Conservation (phyloP, 768 basidiomycete species). For the Pilatotrama ljubarskyi region DNA sequence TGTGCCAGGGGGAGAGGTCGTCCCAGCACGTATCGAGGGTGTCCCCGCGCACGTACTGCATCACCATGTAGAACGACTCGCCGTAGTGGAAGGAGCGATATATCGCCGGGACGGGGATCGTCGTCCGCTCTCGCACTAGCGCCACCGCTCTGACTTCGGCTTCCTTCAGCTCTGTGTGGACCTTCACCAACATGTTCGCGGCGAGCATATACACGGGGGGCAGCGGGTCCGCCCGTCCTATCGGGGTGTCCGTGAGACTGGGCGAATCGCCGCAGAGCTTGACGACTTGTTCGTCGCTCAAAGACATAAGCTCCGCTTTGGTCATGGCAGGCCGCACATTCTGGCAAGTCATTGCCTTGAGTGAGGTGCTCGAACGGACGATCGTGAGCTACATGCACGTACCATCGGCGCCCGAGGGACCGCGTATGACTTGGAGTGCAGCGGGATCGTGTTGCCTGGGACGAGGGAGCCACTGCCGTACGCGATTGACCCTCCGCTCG, state of each 20-base stretch:
- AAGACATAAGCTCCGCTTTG: background rate
- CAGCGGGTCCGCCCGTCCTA: background rate
- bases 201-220: conserved; percentile 11
- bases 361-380: background rate
- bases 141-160: background rate
- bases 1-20: conserved; percentile 11
- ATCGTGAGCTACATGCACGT: background rate
- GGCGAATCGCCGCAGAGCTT: conserved; percentile 1
- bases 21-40: conserved; percentile 14
- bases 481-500: background rate
- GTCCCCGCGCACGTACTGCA: conserved; percentile 16
- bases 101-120: conserved; percentile 11
- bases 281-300: conserved; percentile 1
- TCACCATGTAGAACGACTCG: background rate
- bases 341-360: background rate
- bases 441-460: background rate
- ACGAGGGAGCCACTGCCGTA: background rate
- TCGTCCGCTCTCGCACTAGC: background rate
- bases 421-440: background rate
- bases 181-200: conserved; percentile 5
- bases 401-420: background rate
- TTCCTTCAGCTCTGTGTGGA: background rate
- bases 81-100: conserved; percentile 23
- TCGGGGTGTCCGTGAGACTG: background rate
- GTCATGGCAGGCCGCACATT: background rate